Base-by-base conservation (phyloP, 1,284 basidiomycete species). In the Microbotryum lychnidis-dioicae region DNA sequence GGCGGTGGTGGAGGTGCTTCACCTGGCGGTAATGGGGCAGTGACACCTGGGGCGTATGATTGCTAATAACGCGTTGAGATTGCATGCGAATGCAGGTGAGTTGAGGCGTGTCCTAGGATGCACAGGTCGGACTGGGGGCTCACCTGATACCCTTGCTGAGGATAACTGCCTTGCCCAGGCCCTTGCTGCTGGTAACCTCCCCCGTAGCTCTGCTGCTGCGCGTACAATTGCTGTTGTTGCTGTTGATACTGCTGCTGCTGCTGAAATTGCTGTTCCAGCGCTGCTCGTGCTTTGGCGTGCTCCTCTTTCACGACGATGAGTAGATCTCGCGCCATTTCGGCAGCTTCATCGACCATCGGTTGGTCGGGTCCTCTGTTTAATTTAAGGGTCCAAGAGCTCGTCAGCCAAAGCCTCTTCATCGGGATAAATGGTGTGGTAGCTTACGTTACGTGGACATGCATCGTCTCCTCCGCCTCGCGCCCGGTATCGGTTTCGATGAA, bases 401-500 rank as follows among this genome's bases (percentile, higher is more conserved):
- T 46, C 33, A 44, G 4, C 21, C 51, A 1, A 7, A 27, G 29
- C 21, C 50, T 23, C 44, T 50, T 18, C 25, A 47, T 49, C 67
- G 54, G 25, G 56, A 14, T 50, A 57, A 6, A 14, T 16, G 37
- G 14, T 42, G 14, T 18, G 37, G 37, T 18, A 20, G 73, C 76
- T 72, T 52, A 91, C 89, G 90, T 91, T 70, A 94, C 89, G 71
- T 91, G 89, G 69, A 96, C 91, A 75, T 93, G 91, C 83, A 96
- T 88, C 1, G 91, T 89, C 73, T 97, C 93, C 61, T 90, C 87
- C 51, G 84, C 82, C 77, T 97, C 93, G 69, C 84, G 80, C 1
- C 91, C 90, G 0, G 92, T 96, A 68, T 97, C 94, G 70, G 86
- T 85, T 73, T 98, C 94, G 68, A 94, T 84, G 75, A 96, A 98